A percentile compares a stretch with the other conserved stretches of the same genome.
Conservation (phyloP, 2,329 filamentous ascomycete species). For the Neonectria neomacrospora region DNA sequence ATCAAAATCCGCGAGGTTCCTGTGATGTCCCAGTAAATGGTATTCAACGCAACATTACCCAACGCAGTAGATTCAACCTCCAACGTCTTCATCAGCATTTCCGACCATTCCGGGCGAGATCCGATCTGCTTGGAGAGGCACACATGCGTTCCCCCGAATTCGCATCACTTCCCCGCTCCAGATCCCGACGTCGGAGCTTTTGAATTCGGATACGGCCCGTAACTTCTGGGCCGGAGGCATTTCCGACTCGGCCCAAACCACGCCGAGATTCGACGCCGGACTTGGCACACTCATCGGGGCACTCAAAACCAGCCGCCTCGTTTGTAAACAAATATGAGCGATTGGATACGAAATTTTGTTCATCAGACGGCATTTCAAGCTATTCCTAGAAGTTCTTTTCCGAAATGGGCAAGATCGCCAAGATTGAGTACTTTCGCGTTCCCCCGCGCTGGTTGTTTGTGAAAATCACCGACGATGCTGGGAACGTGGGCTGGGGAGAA, state of each 20-base stretch:
- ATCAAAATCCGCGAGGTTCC: not conserved
- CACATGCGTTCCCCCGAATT: not conserved
- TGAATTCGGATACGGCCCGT: not conserved
- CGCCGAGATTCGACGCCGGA: constrained; percentile 5
- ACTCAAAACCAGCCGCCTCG: not conserved
- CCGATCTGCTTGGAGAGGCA: not conserved
- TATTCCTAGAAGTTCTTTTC: not conserved
- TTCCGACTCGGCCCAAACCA: constrained; percentile 15
- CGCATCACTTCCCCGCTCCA: not conserved
- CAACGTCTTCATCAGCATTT: not conserved
- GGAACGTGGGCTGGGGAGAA: constrained; percentile 77
- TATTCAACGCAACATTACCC: not conserved
- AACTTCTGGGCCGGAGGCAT: constrained; percentile 6
- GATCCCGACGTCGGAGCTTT: constrained; percentile 1
- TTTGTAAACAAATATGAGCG: constrained; percentile 4
- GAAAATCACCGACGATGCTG: constrained; percentile 76
- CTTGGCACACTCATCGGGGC: not conserved
- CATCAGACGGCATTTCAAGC: not conserved
- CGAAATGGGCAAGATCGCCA: constrained; percentile 48
- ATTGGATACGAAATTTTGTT: not conserved
- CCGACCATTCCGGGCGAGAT: not conserved
- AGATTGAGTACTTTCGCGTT: constrained; percentile 78
- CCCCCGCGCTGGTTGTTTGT: constrained; percentile 82
- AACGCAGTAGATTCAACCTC: not conserved
- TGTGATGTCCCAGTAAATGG: not conserved